Evolutionary conservation across 2,329 filamentous ascomycete genomes (phyloP), one percentile per base, ranked within the genome.

Genomic region (Trichophaea hybrida): DNA sequence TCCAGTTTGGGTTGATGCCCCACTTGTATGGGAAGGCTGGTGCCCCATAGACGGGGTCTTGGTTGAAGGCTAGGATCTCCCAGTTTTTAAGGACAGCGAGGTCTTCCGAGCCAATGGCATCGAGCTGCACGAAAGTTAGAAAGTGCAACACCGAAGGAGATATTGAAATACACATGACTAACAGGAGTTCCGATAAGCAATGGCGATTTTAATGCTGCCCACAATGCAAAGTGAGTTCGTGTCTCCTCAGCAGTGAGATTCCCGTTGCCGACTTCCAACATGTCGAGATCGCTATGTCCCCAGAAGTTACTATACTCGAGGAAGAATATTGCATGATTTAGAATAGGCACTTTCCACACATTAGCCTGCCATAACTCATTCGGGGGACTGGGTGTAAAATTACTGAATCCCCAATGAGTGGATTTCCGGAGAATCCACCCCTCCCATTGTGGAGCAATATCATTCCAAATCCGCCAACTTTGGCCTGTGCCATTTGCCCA

Each of bases 401-500:
- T 62, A 67, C 66, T 68, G 48, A 68, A 63, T 54, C 65, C 67
- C 67, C 66, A 67, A 35, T 59, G 59, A 38, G 59, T 65, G 15
- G 57, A 40, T 7, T 64, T 59, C 24, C 24, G 24, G 24, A 24
- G 24, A 51, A 44, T 55, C 55, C 60, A 64, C 1, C 67, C 61
- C 1, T 57, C 57, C 74, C 73, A 75, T 40, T 68, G 59, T 1
- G 71, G 69, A 38, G 68, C 62, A 46, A 77, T 76, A 35, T 65
- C 63, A 1, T 67, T 69, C 5, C 65, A 70, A 64, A 71, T 72
- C 52, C 72, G 71, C 74, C 74, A 75, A 32, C 73, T 76, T 59
- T 76, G 75, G 1, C 75, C 77, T 0, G 74, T 76, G 5, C 68
- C 64, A 58, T 74, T 74, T 5, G 75, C 79, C 77, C 78, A 81